phyloP scores from a whole-genome alignment of 2,329 filamentous ascomycete species.

The Beauveria caledonica region DNA sequence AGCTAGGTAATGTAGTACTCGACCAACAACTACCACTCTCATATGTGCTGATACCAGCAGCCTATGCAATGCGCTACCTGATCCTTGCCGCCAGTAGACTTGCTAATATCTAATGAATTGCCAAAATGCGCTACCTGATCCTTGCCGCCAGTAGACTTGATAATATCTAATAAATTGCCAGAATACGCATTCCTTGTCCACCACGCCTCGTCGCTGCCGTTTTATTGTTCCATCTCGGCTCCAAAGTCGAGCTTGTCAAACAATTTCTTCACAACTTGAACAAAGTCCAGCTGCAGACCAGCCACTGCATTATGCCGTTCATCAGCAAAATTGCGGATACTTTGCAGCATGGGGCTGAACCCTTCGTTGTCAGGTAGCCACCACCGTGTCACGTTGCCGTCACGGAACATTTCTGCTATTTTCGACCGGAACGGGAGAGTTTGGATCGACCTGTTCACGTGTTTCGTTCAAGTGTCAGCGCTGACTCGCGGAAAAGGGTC shows the following conservation, averaged over 20 bases:
- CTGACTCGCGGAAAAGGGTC: neutral
- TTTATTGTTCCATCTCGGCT: conserved; percentile 8
- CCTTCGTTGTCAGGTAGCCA: conserved; percentile 83
- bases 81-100: neutral
- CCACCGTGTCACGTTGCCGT: conserved; percentile 67
- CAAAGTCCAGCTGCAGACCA: conserved; percentile 52
- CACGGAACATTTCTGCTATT: conserved; percentile 68
- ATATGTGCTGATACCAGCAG: no score
- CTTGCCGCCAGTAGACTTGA: neutral
- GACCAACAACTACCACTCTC: no score
- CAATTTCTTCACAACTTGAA: conserved; percentile 67
- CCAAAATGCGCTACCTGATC: neutral
- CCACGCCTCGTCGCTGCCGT: neutral
- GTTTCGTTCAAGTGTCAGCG: neutral
- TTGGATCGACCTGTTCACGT: conserved; percentile 64
- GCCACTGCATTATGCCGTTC: conserved; percentile 58
- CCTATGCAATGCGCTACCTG: neutral
- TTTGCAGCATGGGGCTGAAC: conserved; percentile 64
- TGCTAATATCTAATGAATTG: neutral
- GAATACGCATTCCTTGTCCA: neutral
- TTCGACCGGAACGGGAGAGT: conserved; percentile 63
- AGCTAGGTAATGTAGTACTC: no score
- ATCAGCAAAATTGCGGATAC: conserved; percentile 72
- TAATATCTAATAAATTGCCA: neutral
- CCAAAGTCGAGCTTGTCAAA: conserved; percentile 49